Evolutionary conservation across 2,329 filamentous ascomycete genomes (phyloP).

Genomic region (Trichophyton simii): DNA sequence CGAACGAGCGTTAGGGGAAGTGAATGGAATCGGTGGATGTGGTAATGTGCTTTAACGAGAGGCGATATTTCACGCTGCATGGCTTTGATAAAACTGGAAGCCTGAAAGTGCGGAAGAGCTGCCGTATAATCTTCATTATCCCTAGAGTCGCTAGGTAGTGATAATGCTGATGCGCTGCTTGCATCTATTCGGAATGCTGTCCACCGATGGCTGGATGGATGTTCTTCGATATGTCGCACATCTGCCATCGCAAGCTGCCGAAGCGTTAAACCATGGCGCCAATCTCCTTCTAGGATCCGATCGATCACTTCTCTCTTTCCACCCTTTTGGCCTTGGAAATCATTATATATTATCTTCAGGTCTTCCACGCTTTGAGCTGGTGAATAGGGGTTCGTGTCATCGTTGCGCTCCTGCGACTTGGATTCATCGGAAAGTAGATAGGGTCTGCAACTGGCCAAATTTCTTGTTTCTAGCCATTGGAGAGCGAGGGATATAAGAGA

Average conservation of each 20-base stretch:
- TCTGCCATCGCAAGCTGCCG: conserved; percentile 45
- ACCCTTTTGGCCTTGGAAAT: conserved; percentile 44
- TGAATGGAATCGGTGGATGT: conserved; percentile 57
- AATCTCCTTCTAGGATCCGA: conserved; percentile 45
- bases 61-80: conserved; percentile 63
- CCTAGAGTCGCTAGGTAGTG: conserved; percentile 16
- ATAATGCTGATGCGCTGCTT: neutral
- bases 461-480: conserved; percentile 60
- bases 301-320: conserved; percentile 44
- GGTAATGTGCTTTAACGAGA: conserved; percentile 72
- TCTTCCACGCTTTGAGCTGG: conserved; percentile 53
- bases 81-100: conserved; percentile 63
- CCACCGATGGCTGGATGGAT: conserved; percentile 41
- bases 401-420: conserved; percentile 40
- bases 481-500: conserved; percentile 60
- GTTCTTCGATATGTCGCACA: conserved; percentile 42
- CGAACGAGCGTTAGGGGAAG: conserved; percentile 58
- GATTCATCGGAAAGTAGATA: conserved; percentile 31
- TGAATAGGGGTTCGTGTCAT: conserved; percentile 55
- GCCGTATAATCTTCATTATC: conserved; percentile 22
- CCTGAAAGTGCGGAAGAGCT: conserved; percentile 58
- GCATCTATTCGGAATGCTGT: conserved; percentile 38
- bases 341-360: conserved; percentile 52
- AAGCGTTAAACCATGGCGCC: conserved; percentile 43
- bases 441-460: conserved; percentile 48